Evolutionary conservation across 306 rosid genomes (phyloP), one percentile per base, ranked within the genome.

Genomic region (Purshia tridentata): DNA sequence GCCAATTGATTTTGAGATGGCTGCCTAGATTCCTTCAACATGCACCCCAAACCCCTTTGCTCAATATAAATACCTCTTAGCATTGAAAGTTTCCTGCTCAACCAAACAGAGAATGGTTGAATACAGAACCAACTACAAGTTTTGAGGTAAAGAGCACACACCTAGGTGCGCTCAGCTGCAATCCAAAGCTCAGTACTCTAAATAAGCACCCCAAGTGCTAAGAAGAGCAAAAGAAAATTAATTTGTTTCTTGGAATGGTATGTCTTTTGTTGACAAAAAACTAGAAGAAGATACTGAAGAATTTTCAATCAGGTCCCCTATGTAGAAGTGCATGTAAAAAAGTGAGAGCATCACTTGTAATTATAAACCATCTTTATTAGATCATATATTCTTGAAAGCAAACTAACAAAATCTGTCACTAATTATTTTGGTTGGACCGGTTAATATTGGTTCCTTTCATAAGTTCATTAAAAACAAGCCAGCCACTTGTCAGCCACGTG

Each of bases 151-250:
- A 51, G 40, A 15, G 5, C 10, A 29, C 19, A 59, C 57, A 80
- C 52, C 80, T 64, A 65, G n/a, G 35, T 69, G 46, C n/a, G n/a
- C n/a, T n/a, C n/a, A n/a, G n/a, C n/a, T n/a, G n/a, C 20, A 53
- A 55, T 63, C 54, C 70, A 57, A 47, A 60, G 35, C 48, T 48
- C 72, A 49, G 22, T 16, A 14, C 16, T 61, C 23, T 35, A 23
- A 70, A 29, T 51, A 23, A 72, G 62, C 56, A 65, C 15, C 52
- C 52, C 16, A n/a, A 78, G n/a, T 49, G 5, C 8, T 45, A 13
- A 51, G 19, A 23, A 3, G 55, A 72, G 37, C 65, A 13, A 48
- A 19, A 50, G 37, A 55, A 41, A 59, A 55, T 8, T 16, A 6
- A 16, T 15, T 6, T 18, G 46, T 0, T 61, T 50, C 4, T 6